These are phyloP conservation scores for Yamadazyma ubonensis DNA, from an alignment of 805 yeast genomes.

Conservation along the genomic window DNA sequence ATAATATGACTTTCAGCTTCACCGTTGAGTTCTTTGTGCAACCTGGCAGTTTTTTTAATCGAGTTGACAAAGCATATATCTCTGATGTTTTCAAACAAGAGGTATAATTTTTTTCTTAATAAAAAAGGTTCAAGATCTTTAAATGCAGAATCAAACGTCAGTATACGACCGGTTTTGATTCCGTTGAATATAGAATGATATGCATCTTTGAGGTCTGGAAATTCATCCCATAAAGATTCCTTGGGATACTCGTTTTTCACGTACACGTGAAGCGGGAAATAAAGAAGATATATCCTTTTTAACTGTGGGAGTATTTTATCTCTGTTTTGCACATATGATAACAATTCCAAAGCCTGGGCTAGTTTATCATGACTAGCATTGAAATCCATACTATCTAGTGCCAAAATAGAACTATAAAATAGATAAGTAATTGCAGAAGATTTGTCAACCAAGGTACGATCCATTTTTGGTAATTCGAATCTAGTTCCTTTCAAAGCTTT, in stretches of 20 bases:
- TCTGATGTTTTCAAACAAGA: slow-evolving; percentile 54
- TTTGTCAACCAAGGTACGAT: slow-evolving; percentile 32
- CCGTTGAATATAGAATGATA: slow-evolving; percentile 52
- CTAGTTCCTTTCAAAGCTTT: slow-evolving; percentile 61
- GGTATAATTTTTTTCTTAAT: slow-evolving; percentile 58
- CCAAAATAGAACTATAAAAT: slow-evolving; percentile 67
- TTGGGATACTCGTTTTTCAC: slow-evolving; percentile 50
- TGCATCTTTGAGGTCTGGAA: slow-evolving; percentile 39
- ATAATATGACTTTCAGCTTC: slow-evolving; percentile 31
- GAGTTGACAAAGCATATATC: slow-evolving; percentile 51
- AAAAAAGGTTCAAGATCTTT: slow-evolving; percentile 47
- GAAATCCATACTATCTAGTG: slow-evolving; percentile 64
- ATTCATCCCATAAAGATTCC: slow-evolving; percentile 33
- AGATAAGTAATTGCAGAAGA: slow-evolving; percentile 58
- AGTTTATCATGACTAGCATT: slow-evolving; percentile 51
- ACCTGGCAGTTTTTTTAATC: slow-evolving; percentile 37
- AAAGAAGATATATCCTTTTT: slow-evolving; percentile 52
- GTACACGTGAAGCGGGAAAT: slow-evolving; percentile 64
- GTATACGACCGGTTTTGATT: slow-evolving; percentile 54
- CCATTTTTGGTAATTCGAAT: slow-evolving; percentile 50
- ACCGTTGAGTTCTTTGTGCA: slow-evolving; percentile 21
- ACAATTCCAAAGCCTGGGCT: slow-evolving; percentile 45
- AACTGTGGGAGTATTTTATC: slow-evolving; percentile 28
- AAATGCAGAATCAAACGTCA: slow-evolving; percentile 48
- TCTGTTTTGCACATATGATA: slow-evolving; percentile 21